Base-by-base conservation (phyloP, 257 asterid species). In the Fraxinus americana region DNA sequence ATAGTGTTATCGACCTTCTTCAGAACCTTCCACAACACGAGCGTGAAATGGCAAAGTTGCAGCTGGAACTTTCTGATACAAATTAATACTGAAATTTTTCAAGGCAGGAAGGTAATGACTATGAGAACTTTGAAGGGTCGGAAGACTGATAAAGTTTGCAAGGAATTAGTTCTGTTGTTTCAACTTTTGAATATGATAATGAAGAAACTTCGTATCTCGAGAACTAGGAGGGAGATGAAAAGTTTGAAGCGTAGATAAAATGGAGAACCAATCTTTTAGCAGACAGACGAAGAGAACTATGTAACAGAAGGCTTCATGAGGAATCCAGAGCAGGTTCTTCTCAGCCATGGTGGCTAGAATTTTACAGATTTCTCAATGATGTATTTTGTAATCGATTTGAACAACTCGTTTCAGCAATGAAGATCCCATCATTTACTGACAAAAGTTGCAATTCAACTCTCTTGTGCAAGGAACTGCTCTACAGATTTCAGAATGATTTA, bases 121-220 rank as follows among this genome's bases (percentile, higher is more conserved):
- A 14, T 6, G 79, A 57, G 66, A 66, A 48, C 41, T 7, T 45
- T 45, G 79, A 74, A 54, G 78, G 70, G 54, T 41, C 25, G 30
- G 86, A 80, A 67, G 77, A 59, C 45, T 34, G 80, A 73, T 19
- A 70, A 77, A 75, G 82, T 83, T 70, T 80, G 82, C 41, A 78
- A 77, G 66, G 89, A 87, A 77, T 80, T 85, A 79, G 75, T 38
- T 68, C 75, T 85, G 86, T 35, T 35, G 39, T 35, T 45, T 59
- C 68, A 83, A 16, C 82, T 73, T 50, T 36, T 76, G 86, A 67
- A 35, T 80, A 50, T 30, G 87, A 83, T 23, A 29, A 41, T 21
- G 84, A 78, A 29, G 82, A 79, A 34, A 75, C 43, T n/a, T 79
- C 72, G 30, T 79, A 57, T 54, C 45, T 38, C 13, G 75, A 74